A percentile compares a stretch with the other conserved stretches of the same genome.
These are phyloP conservation scores for Clitoria ternatea DNA, from an alignment of 306 rosid species.

Conservation along the genomic window DNA sequence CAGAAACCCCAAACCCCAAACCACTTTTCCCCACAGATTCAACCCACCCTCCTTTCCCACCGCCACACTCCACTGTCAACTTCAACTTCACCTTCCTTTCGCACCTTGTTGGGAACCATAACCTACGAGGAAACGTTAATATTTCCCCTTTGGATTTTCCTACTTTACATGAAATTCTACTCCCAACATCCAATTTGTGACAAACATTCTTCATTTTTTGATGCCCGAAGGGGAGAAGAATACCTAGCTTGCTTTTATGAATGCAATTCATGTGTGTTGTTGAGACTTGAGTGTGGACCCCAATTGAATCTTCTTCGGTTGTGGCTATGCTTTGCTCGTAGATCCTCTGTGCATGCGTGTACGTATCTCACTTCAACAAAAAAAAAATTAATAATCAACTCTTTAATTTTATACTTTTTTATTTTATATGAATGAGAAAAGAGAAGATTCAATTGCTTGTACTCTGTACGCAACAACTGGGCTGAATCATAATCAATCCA, in stretches of 20 bases:
- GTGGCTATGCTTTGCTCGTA: slow-evolving; percentile 21
- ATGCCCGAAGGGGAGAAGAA: too few species aligned
- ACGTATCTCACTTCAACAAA: background rate
- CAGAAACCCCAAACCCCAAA: slow-evolving; percentile 61
- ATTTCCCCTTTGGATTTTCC: slow-evolving; percentile 20
- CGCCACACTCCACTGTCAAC: background rate
- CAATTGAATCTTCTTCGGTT: slow-evolving; percentile 30
- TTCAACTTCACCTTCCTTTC: slow-evolving; percentile 27
- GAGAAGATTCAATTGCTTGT: too few species aligned
- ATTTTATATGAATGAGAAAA: background rate
- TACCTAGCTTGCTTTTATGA: too few species aligned
- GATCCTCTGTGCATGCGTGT: slow-evolving; percentile 24
- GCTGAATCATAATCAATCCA: too few species aligned
- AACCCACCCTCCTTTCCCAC: slow-evolving; percentile 14
- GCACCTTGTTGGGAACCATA: slow-evolving; percentile 25
- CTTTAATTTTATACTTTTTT: background rate
- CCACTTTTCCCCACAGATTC: slow-evolving; percentile 41
- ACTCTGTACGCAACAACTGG: too few species aligned
- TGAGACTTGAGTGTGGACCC: slow-evolving; percentile 18
- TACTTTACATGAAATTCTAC: slow-evolving; percentile 17
- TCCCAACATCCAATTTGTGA: slow-evolving; percentile 38
- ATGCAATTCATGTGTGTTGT: background rate
- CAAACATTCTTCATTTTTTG: slow-evolving; percentile 49
- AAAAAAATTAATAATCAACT: too few species aligned
- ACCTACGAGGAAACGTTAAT: slow-evolving; percentile 24